Percentiles rank a stretch among this genome's conserved stretches.
phyloP scores from a whole-genome alignment of 1,139 yeast genomes.

The Yamadazyma aaseri region DNA sequence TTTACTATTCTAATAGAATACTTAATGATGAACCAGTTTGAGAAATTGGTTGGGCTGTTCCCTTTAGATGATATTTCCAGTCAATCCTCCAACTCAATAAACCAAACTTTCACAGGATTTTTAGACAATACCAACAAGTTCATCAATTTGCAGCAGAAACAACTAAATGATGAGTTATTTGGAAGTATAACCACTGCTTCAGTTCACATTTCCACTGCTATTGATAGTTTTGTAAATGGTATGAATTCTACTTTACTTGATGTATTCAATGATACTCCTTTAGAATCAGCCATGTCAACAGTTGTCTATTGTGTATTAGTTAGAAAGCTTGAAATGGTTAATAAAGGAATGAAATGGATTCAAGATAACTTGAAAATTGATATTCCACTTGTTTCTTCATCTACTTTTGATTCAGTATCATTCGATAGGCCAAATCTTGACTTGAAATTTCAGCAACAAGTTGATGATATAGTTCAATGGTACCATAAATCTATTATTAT shows the following conservation, averaged over 20 bases:
- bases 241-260: slow-evolving; percentile 29
- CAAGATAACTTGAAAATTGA: slow-evolving; percentile 57
- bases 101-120: slow-evolving; percentile 8
- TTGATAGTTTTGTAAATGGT: slow-evolving; percentile 37
- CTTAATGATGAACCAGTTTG: slow-evolving; percentile 30
- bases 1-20: slow-evolving; percentile 48
- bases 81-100: slow-evolving; percentile 4
- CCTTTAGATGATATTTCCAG: slow-evolving; percentile 6
- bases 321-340: slow-evolving; percentile 61
- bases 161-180: slow-evolving; percentile 61
- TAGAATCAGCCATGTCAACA: slow-evolving; percentile 59
- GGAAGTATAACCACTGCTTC: slow-evolving; percentile 65
- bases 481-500: slow-evolving; percentile 35
- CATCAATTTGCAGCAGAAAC: slow-evolving; percentile 28
- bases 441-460: slow-evolving; percentile 3
- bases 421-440: background rate
- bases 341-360: slow-evolving; percentile 78
- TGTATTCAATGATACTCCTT: slow-evolving; percentile 66
- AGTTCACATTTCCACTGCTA: slow-evolving; percentile 39
- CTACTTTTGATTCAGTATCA: background rate
- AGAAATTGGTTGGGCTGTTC: slow-evolving; percentile 5
- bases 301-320: slow-evolving; percentile 81
- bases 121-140: slow-evolving; percentile 21
- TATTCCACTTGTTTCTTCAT: slow-evolving; percentile 44
- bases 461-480: slow-evolving; percentile 18